Percentiles rank a stretch among this genome's conserved stretches.
Evolutionary conservation across 345 rosid species (phyloP).

Genomic region (Populus pruinosa): DNA sequence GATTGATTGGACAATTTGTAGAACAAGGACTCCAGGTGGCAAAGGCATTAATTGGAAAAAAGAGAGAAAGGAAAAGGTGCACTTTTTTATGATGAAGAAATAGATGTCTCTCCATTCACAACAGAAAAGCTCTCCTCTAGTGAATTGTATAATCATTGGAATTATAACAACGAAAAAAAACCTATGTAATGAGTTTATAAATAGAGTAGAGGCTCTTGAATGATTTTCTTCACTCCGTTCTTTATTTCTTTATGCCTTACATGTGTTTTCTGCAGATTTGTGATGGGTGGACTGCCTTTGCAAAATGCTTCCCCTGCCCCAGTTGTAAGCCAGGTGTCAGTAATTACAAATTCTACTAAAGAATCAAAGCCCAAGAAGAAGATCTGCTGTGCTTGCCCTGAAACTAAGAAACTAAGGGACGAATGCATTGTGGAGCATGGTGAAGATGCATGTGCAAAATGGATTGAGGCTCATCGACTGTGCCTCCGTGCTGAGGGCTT

Average conservation of each 20-base stretch:
- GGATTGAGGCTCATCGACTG: conserved; percentile 87
- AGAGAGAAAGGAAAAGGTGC: neutral
- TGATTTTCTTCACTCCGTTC: neutral
- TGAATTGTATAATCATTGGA: no score
- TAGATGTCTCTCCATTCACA: no score
- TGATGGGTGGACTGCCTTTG: conserved; percentile 54
- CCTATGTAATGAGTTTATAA: no score
- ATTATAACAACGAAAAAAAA: no score
- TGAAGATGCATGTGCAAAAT: conserved; percentile 81
- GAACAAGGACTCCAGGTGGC: neutral
- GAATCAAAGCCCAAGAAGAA: conserved; percentile 78
- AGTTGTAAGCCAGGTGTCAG: conserved; percentile 38
- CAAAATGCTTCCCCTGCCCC: conserved; percentile 43
- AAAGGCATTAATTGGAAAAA: no score
- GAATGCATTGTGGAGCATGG: conserved; percentile 86
- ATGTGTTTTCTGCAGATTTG: neutral
- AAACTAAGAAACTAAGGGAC: conserved; percentile 82
- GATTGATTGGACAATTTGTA: neutral
- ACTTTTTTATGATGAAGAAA: no score
- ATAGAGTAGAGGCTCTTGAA: no score
- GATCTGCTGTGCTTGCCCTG: conserved; percentile 94
- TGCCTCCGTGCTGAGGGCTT: conserved; percentile 96
- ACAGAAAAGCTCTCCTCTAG: no score
- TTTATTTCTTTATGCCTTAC: neutral
- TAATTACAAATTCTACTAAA: conserved; percentile 17